Conservation (phyloP, 192 early-diverging fungal species). For the Diversispora eburnea region DNA sequence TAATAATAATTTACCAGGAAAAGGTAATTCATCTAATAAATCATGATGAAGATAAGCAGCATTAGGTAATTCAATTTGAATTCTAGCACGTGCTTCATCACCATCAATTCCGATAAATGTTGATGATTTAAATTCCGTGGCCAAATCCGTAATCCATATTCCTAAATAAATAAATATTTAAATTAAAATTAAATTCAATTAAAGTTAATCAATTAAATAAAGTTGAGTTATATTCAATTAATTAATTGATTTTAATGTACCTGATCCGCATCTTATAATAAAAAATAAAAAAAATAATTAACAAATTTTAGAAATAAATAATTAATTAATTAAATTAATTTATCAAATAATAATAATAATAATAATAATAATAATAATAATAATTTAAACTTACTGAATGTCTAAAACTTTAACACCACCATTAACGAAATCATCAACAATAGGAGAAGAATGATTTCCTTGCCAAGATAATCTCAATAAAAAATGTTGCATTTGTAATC, state of each 20-base stretch:
- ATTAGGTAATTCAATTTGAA: constrained; percentile 2
- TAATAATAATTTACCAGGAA: no score
- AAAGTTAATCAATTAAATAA: no score
- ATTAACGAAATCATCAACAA: neutral
- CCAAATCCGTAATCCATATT: constrained; percentile 7
- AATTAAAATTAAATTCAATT: no score
- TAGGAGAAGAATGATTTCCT: neutral
- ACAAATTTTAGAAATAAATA: neutral
- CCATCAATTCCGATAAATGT: constrained; percentile 13
- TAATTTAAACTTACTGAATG: constrained; percentile 2
- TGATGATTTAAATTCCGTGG: neutral
- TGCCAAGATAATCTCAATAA: constrained; percentile 5
- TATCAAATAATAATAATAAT: no score
- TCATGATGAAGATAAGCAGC: constrained; percentile 4
- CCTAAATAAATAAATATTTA: neutral
- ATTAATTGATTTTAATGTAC: no score
- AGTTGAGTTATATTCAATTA: no score
- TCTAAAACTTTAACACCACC: constrained; percentile 7
- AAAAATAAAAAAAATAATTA: no score
- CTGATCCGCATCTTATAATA: no score
- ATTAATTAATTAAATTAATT: neutral
- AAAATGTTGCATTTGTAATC: constrained; percentile 17
- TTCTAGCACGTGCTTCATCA: constrained; percentile 4
- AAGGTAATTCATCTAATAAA: constrained; percentile 5
- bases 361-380: neutral